These are phyloP conservation scores for Globisporangium acanthophoron DNA, from an alignment of 352 stramenopile species.

Conservation along the genomic window DNA sequence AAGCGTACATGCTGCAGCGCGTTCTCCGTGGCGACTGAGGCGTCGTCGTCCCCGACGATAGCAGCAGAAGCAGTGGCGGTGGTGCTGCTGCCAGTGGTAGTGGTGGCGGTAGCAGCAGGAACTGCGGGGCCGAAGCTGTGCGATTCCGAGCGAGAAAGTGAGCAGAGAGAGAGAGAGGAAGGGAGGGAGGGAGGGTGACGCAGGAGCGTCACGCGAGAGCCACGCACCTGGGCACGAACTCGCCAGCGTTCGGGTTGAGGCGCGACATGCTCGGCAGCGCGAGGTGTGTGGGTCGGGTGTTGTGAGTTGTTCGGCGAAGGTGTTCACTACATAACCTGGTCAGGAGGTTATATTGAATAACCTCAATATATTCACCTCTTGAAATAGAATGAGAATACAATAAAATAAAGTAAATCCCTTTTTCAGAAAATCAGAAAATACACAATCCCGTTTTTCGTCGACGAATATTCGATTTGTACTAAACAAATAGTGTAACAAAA, in stretches of 20 bases:
- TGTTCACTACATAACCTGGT: too few relatives aligned
- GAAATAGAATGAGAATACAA: too few relatives aligned
- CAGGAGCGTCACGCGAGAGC: not conserved
- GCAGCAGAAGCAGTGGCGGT: not conserved
- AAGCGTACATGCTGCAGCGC: not conserved
- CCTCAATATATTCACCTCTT: too few relatives aligned
- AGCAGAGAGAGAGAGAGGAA: not conserved
- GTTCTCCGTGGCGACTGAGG: not conserved
- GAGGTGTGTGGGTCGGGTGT: not conserved
- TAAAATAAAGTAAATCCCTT: too few relatives aligned
- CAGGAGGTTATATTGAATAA: too few relatives aligned
- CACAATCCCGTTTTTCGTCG: too few relatives aligned
- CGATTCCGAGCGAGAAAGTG: not conserved
- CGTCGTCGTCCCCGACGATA: not conserved
- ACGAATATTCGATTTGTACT: too few relatives aligned
- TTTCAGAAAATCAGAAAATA: too few relatives aligned
- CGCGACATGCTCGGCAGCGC: slow-evolving; percentile 21
- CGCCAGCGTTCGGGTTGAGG: slow-evolving; percentile 81
- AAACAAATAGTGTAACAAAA: too few relatives aligned
- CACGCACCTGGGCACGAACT: slow-evolving; percentile 73
- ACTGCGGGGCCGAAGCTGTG: not conserved
- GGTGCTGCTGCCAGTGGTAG: not conserved
- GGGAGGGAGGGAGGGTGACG: slow-evolving; percentile 5
- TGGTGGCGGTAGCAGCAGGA: slow-evolving; percentile 15
- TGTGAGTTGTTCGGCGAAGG: too few relatives aligned